Evolutionary conservation across 352 stramenopile species (phyloP), one percentile per base, ranked within the genome.

Genomic region (Phytophthora foliorum): DNA sequence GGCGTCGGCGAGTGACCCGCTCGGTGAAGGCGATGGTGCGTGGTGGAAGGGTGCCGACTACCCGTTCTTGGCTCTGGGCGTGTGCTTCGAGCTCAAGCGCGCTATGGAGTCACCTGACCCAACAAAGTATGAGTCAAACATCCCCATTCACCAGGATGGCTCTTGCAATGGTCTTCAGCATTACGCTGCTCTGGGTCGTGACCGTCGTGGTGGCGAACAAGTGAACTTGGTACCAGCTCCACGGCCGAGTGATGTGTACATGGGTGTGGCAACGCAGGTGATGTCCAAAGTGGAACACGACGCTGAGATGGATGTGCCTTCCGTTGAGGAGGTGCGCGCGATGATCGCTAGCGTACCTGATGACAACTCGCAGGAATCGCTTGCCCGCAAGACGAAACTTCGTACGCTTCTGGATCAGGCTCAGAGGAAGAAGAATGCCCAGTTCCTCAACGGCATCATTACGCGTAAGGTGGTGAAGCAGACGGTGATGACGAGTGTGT

Each of bases 401-500:
- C 52, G 38, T 0, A 45, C 21, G 2, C 46, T 75, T 21, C 46
- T 66, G 13, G 58, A 68, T 34, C 49, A 78, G 31, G 74, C 92
- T 84, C 76, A 83, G 68, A 80, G 73, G 31, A 88, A 92, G 50
- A 83, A 87, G 54, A 75, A 78, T 50, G 86, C 88, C 19, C 76
- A 87, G 22, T 92, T 95, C 39, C 55, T 95, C 38, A 63, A 92
- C 2, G 88, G 84, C 16, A 88, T 78, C 9, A 95, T 95, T 56
- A 92, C 81, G 63, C 90, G 97, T 29, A 98, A 99, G 78, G 97
- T 99, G 17, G 97, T 99, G 29, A 99, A 99, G 84, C 94, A 99
- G 79, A 99, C 98, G 42, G 98, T 99, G 1, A 99, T 99, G 98
- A 99, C 98, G 24, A 99, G 94, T 62, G 98, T 99, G 29, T 99